Percentiles rank a stretch among this genome's conserved stretches.
Evolutionary conservation across 108 stramenopile genomes (phyloP).

Genomic region (Skeletonema costatum): DNA sequence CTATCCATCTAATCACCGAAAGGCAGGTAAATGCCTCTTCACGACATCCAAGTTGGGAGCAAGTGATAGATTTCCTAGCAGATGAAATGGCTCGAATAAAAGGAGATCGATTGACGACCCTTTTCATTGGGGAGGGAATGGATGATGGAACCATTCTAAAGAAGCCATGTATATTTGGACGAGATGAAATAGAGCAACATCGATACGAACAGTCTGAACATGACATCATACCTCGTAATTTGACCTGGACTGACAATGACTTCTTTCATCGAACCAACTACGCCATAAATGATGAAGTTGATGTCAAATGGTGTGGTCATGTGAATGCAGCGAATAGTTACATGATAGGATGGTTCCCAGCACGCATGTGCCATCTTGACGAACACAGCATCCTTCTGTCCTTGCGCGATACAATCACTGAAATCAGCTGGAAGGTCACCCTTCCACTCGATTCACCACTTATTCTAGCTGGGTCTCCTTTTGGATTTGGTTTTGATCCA

Average conservation of each 20-base stretch:
- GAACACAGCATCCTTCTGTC: conserved; percentile 17
- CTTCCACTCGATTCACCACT: conserved; percentile 1
- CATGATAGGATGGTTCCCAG: conserved; percentile 40
- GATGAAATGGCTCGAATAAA: conserved; percentile 50
- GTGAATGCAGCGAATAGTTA: not conserved
- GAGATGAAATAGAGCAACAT: not conserved
- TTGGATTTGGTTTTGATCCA: conserved; percentile 35
- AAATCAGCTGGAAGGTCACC: conserved; percentile 25
- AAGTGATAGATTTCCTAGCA: conserved; percentile 48
- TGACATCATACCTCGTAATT: conserved; percentile 26
- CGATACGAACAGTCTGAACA: not conserved
- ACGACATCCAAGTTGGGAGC: conserved; percentile 22
- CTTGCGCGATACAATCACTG: conserved; percentile 20
- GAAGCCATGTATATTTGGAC: conserved; percentile 29
- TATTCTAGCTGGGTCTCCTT: conserved; percentile 28
- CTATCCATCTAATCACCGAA: not conserved
- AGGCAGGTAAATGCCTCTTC: not conserved
- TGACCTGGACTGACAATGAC: conserved; percentile 36
- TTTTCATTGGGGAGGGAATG: conserved; percentile 39
- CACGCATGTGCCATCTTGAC: conserved; percentile 3
- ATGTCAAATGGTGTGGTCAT: conserved; percentile 32
- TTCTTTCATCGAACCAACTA: conserved; percentile 13
- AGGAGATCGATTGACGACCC: conserved; percentile 30
- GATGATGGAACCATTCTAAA: conserved; percentile 27
- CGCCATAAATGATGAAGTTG: conserved; percentile 36